A percentile compares a stretch with the other conserved stretches of the same genome.
Conservation (phyloP, 2,329 filamentous ascomycete species). For the Phialophora macrospora region DNA sequence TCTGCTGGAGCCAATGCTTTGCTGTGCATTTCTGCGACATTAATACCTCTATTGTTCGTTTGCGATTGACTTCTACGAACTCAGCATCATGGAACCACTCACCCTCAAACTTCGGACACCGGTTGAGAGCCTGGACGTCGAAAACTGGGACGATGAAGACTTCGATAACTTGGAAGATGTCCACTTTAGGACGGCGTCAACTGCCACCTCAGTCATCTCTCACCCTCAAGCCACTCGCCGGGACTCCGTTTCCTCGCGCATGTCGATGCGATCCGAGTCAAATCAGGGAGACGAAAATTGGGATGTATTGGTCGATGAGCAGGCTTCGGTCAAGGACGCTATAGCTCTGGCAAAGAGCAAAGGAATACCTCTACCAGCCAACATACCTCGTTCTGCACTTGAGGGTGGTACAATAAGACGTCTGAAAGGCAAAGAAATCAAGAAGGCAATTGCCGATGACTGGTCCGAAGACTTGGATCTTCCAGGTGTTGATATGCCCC, state of each 20-base stretch:
- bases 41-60: conserved; percentile 10
- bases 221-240: conserved; percentile 57
- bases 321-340: conserved; percentile 79
- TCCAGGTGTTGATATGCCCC: conserved; percentile 60
- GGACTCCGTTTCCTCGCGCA: conserved; percentile 79
- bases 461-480: conserved; percentile 80
- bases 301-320: conserved; percentile 85
- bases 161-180: conserved; percentile 54
- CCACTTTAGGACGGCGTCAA: conserved; percentile 53
- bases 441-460: conserved; percentile 75
- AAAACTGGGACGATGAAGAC: conserved; percentile 59
- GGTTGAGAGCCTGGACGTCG: conserved; percentile 47
- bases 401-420: conserved; percentile 92
- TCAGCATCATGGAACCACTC: conserved; percentile 47
- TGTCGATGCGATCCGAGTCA: conserved; percentile 81
- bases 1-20: conserved; percentile 18
- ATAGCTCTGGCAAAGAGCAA: conserved; percentile 85
- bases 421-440: conserved; percentile 74
- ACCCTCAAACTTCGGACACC: conserved; percentile 44
- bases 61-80: conserved; percentile 6
- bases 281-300: conserved; percentile 78
- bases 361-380: conserved; percentile 86
- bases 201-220: conserved; percentile 52
- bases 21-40: conserved; percentile 11
- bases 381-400: conserved; percentile 85